Conservation (phyloP, 169 alveolate genomes). For the Eimeria tenella region DNA sequence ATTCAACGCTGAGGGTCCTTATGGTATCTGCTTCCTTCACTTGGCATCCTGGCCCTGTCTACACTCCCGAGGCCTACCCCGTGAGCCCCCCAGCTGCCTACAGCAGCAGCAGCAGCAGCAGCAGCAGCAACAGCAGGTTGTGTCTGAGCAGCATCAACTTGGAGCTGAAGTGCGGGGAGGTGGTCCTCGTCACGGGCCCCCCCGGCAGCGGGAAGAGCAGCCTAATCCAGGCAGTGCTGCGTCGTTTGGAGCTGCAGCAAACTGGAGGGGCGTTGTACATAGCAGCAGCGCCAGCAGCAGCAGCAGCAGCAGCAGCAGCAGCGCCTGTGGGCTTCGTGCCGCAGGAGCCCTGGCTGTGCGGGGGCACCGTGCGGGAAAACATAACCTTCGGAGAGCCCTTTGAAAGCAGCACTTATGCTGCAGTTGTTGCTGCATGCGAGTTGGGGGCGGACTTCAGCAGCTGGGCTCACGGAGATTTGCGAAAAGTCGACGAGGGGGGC, state of each 20-base stretch:
- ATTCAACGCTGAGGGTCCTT: constrained; percentile 4
- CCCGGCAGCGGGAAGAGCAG: constrained; percentile 93
- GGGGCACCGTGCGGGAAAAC: constrained; percentile 89
- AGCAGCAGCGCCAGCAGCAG: background rate
- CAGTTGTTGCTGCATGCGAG: constrained; percentile 84
- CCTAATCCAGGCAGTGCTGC: constrained; percentile 85
- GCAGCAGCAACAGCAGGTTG: background rate
- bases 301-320: background rate
- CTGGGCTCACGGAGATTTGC: constrained; percentile 85
- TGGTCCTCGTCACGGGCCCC: constrained; percentile 86
- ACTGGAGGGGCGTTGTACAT: constrained; percentile 26
- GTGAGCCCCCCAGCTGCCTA: constrained; percentile 7
- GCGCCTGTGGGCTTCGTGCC: constrained; percentile 86
- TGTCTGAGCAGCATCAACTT: background rate
- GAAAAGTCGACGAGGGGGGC: constrained; percentile 92
- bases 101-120: constrained; percentile 34
- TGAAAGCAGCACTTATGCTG: constrained; percentile 73
- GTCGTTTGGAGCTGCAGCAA: constrained; percentile 14
- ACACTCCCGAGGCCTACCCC: background rate
- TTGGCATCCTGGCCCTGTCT: constrained; percentile 40
- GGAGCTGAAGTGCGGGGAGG: constrained; percentile 81
- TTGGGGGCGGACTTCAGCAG: constrained; percentile 83
- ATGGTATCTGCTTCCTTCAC: constrained; percentile 50
- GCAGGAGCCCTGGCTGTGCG: constrained; percentile 89
- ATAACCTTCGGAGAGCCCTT: constrained; percentile 87